Conservation (phyloP, 164 flowering plant genomes). For the Taxillus chinensis region DNA sequence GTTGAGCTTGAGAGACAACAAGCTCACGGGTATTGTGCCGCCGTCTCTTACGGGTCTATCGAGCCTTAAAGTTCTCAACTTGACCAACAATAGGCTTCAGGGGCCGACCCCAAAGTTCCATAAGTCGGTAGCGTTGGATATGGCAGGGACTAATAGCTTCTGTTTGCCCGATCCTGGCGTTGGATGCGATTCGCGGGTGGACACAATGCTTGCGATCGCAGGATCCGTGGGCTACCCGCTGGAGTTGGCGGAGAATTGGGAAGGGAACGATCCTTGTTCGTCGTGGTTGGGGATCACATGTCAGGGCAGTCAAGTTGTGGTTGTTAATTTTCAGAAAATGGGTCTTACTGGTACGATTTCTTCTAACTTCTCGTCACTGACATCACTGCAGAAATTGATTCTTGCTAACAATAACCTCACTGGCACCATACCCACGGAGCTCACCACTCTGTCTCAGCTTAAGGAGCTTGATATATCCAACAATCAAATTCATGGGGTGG, state of each 20-base stretch:
- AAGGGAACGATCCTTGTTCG: conserved; percentile 72
- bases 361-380: conserved; percentile 31
- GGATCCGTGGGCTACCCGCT: conserved; percentile 46
- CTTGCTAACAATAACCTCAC: conserved; percentile 49
- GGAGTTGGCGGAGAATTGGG: conserved; percentile 53
- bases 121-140: conserved; percentile 22
- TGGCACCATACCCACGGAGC: conserved; percentile 65
- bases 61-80: conserved; percentile 27
- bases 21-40: conserved; percentile 51
- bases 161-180: conserved; percentile 36
- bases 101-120: conserved; percentile 40
- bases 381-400: conserved; percentile 33
- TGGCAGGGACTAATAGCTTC: conserved; percentile 31
- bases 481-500: conserved; percentile 48
- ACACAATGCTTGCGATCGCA: conserved; percentile 26
- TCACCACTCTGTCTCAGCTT: conserved; percentile 38
- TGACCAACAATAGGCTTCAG: conserved; percentile 54
- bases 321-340: conserved; percentile 40
- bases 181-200: conserved; percentile 34
- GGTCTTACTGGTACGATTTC: conserved; percentile 69
- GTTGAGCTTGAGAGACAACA: conserved; percentile 43
- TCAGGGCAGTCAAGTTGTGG: conserved; percentile 23
- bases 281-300: conserved; percentile 56
- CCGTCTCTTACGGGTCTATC: conserved; percentile 20
- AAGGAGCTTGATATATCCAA: conserved; percentile 48